A percentile compares a stretch with the other conserved stretches of the same genome.
phyloP scores from a whole-genome alignment of 2,329 filamentous ascomycete species.

The Cadophora sp. region DNA sequence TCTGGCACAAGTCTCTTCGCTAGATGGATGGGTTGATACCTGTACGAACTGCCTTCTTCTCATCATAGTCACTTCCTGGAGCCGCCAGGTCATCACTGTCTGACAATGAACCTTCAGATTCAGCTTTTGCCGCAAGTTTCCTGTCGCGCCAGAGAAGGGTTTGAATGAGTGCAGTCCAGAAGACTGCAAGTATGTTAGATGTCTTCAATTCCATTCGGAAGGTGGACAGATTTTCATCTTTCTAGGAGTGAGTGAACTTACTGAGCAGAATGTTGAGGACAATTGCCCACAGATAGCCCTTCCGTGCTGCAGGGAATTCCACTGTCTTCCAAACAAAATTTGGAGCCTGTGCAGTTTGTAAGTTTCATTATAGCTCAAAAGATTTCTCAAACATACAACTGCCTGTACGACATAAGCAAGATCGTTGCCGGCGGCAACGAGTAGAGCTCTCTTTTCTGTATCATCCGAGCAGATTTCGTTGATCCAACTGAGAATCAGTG shows the following conservation, averaged over 20 bases:
- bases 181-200: constrained; percentile 28
- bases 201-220: too few relatives aligned
- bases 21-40: neutral
- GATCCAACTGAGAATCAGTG: constrained; percentile 54
- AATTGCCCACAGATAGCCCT: constrained; percentile 49
- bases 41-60: constrained; percentile 28
- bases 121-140: constrained; percentile 15
- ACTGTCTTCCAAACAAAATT: constrained; percentile 53
- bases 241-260: constrained; percentile 35
- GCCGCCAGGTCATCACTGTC: constrained; percentile 13
- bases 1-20: too few relatives aligned
- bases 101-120: neutral
- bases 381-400: constrained; percentile 38
- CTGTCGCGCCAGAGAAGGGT: constrained; percentile 44
- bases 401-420: constrained; percentile 74
- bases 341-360: constrained; percentile 39
- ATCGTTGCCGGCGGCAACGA: constrained; percentile 71
- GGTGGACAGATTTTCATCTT: neutral
- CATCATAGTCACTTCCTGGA: constrained; percentile 17
- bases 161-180: constrained; percentile 43
- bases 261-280: constrained; percentile 46
- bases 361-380: neutral
- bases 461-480: constrained; percentile 62
- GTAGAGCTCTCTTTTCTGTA: constrained; percentile 71
- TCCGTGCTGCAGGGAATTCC: constrained; percentile 48